These are phyloP conservation scores for Aspergillus clavatus DNA, from an alignment of 2,329 filamentous ascomycete genomes.

Conservation along the genomic window DNA sequence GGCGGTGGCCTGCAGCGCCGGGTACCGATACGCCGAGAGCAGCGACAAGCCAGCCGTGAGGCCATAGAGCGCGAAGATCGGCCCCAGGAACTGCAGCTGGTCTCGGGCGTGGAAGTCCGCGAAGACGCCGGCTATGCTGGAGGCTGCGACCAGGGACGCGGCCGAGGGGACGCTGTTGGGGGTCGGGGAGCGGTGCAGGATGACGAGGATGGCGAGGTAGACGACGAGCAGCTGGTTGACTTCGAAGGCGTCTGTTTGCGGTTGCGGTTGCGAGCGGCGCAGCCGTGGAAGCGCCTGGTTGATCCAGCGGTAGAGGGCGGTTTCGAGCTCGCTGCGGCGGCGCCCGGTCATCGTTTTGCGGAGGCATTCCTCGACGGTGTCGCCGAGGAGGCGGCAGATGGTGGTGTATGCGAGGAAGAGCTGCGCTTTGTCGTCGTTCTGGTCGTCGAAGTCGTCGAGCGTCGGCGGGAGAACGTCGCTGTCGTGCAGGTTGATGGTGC, in stretches of 20 bases:
- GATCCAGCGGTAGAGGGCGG: constrained; percentile 38
- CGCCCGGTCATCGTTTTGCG: constrained; percentile 29
- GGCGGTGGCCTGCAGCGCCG: constrained; percentile 23
- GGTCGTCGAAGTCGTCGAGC: constrained; percentile 30
- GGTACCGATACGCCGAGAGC: constrained; percentile 37
- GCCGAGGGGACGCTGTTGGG: constrained; percentile 29
- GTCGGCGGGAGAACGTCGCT: constrained; percentile 38
- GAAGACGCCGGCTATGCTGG: constrained; percentile 40
- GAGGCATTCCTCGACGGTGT: constrained; percentile 38
- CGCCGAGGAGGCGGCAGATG: constrained; percentile 39
- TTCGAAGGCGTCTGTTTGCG: constrained; percentile 25
- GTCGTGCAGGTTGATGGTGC: constrained; percentile 38
- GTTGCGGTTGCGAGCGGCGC: constrained; percentile 2
- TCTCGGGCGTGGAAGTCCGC: constrained; percentile 39
- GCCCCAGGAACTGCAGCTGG: constrained; percentile 38
- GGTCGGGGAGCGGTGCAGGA: constrained; percentile 32
- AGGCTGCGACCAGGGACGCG: constrained; percentile 38
- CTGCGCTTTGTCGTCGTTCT: constrained; percentile 24
- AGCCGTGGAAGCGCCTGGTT: constrained; percentile 27
- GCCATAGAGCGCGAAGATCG: constrained; percentile 41
- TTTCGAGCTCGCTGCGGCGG: constrained; percentile 30
- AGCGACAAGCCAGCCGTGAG: constrained; percentile 38
- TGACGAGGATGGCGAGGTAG: constrained; percentile 39
- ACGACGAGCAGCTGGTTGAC: constrained; percentile 33
- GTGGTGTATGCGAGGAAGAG: constrained; percentile 38